Percentiles rank a stretch among this genome's conserved stretches.
These are phyloP conservation scores for Aspergillus sp. DNA, from an alignment of 2,329 filamentous ascomycete species.

Conservation along the genomic window DNA sequence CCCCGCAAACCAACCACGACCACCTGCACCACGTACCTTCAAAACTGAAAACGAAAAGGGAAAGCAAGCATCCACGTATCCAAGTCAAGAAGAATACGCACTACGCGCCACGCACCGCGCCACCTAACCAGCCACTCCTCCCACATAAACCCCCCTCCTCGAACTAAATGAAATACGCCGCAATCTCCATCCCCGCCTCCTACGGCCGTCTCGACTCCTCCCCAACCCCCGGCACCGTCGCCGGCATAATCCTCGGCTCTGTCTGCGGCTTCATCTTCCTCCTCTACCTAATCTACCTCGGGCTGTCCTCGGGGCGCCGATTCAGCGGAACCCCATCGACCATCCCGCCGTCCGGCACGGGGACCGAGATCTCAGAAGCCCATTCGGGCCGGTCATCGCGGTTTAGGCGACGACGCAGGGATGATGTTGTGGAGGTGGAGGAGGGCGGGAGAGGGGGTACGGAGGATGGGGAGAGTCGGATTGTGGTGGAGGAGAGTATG, in stretches of 20 bases:
- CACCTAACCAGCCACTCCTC: no score
- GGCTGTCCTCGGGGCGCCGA: slow-evolving; percentile 46
- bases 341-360: slow-evolving; percentile 20
- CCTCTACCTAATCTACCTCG: slow-evolving; percentile 53
- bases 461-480: slow-evolving; percentile 18
- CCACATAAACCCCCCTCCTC: no score
- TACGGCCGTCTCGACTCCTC: slow-evolving; percentile 56
- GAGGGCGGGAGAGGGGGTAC: slow-evolving; percentile 27
- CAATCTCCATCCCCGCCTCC: slow-evolving; percentile 58
- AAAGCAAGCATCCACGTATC: no score
- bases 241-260: slow-evolving; percentile 55
- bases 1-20: no score
- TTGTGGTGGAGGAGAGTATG: slow-evolving; percentile 16
- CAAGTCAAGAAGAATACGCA: no score
- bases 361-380: slow-evolving; percentile 30
- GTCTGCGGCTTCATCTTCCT: slow-evolving; percentile 55
- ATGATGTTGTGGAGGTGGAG: slow-evolving; percentile 36
- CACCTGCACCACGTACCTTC: no score
- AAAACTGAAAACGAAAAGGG: no score
- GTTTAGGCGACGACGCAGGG: slow-evolving; percentile 5
- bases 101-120: no score
- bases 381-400: slow-evolving; percentile 16
- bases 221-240: slow-evolving; percentile 57
- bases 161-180: slow-evolving; percentile 18
- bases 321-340: slow-evolving; percentile 22